A percentile compares a stretch with the other conserved stretches of the same genome.
Conservation (phyloP, 2,329 filamentous ascomycete species). For the Dactylellina leptospora region DNA sequence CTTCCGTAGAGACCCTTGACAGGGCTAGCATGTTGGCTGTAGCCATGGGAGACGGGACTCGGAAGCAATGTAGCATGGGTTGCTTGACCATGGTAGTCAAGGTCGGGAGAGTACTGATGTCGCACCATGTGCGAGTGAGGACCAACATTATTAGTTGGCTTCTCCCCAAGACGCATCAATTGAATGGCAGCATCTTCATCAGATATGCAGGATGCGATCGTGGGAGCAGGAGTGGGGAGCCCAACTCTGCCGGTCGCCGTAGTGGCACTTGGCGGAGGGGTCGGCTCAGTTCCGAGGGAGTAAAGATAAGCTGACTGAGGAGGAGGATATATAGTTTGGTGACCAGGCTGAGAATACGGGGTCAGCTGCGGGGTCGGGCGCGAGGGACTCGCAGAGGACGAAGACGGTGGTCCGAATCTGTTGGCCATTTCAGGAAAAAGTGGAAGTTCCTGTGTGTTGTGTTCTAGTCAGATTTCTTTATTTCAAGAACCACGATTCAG, state of each 20-base stretch:
- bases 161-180: slow-evolving; percentile 89
- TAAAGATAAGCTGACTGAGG: slow-evolving; percentile 52
- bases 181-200: slow-evolving; percentile 98
- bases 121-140: slow-evolving; percentile 23
- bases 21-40: slow-evolving; percentile 63
- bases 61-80: slow-evolving; percentile 23
- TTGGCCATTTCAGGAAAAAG: slow-evolving; percentile 68
- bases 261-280: slow-evolving; percentile 60
- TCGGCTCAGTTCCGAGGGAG: slow-evolving; percentile 44
- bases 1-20: slow-evolving; percentile 68
- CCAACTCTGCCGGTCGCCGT: slow-evolving; percentile 66
- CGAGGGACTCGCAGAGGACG: slow-evolving; percentile 63
- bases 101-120: slow-evolving; percentile 66
- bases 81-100: slow-evolving; percentile 77
- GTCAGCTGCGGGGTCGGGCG: slow-evolving; percentile 53
- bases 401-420: slow-evolving; percentile 60
- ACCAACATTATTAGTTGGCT: slow-evolving; percentile 50
- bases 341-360: slow-evolving; percentile 48
- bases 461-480: too few species aligned
- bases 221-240: slow-evolving; percentile 94
- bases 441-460: slow-evolving; percentile 81
- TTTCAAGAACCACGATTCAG: too few species aligned
- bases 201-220: slow-evolving; percentile 93
- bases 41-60: slow-evolving; percentile 48
- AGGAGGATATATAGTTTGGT: slow-evolving; percentile 39